A percentile compares a stretch with the other conserved stretches of the same genome.
Evolutionary conservation across 805 yeast genomes (phyloP).

Genomic region (Spathaspora sp.): DNA sequence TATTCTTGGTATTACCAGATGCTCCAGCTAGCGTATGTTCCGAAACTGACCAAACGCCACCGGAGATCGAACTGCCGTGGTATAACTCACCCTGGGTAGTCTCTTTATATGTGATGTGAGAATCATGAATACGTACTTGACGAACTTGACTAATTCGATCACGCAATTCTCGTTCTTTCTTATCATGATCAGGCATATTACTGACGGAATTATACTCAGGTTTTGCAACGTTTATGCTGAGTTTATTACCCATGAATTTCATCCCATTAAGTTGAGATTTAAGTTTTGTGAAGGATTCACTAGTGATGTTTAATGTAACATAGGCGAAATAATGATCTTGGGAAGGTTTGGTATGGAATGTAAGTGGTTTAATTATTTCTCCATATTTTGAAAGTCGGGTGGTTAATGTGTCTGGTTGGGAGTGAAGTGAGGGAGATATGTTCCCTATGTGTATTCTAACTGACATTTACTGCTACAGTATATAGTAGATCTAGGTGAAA

Average conservation of each 20-base stretch:
- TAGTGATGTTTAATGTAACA: constrained; percentile 52
- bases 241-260: constrained; percentile 67
- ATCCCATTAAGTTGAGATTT: constrained; percentile 63
- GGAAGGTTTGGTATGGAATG: constrained; percentile 52
- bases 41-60: constrained; percentile 20
- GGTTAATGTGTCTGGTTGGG: constrained; percentile 43
- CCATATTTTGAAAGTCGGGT: constrained; percentile 66
- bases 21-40: constrained; percentile 29
- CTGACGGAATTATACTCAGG: constrained; percentile 36
- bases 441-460: constrained; percentile 62
- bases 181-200: constrained; percentile 34
- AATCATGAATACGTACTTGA: constrained; percentile 42
- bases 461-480: background rate
- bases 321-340: constrained; percentile 61
- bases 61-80: background rate
- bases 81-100: constrained; percentile 11
- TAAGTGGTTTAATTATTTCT: constrained; percentile 41
- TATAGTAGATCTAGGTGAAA: background rate
- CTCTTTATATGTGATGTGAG: constrained; percentile 15
- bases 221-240: constrained; percentile 61
- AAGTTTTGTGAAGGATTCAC: constrained; percentile 45
- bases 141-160: constrained; percentile 31
- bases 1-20: constrained; percentile 33
- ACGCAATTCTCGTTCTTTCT: constrained; percentile 22
- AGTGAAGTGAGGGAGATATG: constrained; percentile 52